Evolutionary conservation across 148 eudicot genomes (phyloP).

Genomic region (Persicaria maculosa): DNA sequence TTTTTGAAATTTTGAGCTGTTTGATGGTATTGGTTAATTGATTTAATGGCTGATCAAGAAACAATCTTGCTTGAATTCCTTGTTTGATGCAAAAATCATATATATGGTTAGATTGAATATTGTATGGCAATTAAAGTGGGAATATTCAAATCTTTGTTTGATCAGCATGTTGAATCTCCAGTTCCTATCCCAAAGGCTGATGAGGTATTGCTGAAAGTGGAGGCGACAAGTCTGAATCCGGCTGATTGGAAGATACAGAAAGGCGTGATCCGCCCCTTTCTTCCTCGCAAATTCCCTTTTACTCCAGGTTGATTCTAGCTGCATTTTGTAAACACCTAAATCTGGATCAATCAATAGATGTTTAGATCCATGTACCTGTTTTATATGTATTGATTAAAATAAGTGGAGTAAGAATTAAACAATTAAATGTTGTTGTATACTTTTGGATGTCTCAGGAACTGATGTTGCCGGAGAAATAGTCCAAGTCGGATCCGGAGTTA

Average conservation of each 20-base stretch:
- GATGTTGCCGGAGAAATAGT: not conserved
- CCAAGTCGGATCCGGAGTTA: not conserved
- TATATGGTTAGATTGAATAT: conserved; percentile 12
- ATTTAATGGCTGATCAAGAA: too few species aligned
- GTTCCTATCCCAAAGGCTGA: not conserved
- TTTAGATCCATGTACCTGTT: not conserved
- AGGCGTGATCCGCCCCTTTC: not conserved
- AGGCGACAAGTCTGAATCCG: not conserved
- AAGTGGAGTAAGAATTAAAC: not conserved
- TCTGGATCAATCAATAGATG: not conserved
- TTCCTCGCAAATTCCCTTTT: not conserved
- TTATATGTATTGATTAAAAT: not conserved
- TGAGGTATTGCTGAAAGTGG: not conserved
- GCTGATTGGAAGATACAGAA: not conserved
- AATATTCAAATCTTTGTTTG: conserved; percentile 14
- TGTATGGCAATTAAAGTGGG: conserved; percentile 31
- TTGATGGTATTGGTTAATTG: too few species aligned
- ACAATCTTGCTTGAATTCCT: not conserved
- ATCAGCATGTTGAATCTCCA: not conserved
- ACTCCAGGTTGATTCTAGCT: not conserved
- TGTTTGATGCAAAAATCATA: not conserved
- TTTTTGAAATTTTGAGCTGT: too few species aligned
- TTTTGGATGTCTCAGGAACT: not conserved
- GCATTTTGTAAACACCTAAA: not conserved
- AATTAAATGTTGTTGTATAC: not conserved